Conservation (phyloP, 208 protist species). For the Herpetomonas tarakana region DNA sequence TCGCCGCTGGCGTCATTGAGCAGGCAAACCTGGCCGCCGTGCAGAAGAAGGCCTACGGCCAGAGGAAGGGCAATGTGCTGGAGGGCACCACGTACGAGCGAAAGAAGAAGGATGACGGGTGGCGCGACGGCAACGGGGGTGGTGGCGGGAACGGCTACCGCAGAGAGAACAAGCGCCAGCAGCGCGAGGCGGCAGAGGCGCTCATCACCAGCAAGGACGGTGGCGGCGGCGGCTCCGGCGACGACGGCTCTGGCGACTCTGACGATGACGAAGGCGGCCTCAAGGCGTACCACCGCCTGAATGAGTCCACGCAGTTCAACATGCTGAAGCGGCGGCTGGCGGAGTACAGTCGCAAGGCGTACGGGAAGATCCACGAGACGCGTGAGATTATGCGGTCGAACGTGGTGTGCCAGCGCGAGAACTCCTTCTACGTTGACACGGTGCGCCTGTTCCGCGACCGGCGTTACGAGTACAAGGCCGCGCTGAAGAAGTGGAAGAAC, state of each 20-base stretch:
- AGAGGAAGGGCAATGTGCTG: slow-evolving; percentile 88
- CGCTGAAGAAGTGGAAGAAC: slow-evolving; percentile 95
- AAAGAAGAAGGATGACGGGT: slow-evolving; percentile 47
- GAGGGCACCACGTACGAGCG: slow-evolving; percentile 86
- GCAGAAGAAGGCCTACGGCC: slow-evolving; percentile 91
- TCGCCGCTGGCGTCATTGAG: slow-evolving; percentile 75
- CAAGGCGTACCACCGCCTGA: slow-evolving; percentile 84
- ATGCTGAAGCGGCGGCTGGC: slow-evolving; percentile 95
- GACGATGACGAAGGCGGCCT: slow-evolving; percentile 48
- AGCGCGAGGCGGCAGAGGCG: slow-evolving; percentile 60
- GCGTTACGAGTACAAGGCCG: slow-evolving; percentile 99
- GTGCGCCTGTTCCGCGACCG: slow-evolving; percentile 99
- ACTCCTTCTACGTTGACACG: slow-evolving; percentile 99
- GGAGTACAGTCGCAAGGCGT: slow-evolving; percentile 96
- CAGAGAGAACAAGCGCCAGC: slow-evolving; percentile 52
- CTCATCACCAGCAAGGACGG: slow-evolving; percentile 42
- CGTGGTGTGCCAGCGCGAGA: slow-evolving; percentile 99
- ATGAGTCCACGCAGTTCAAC: slow-evolving; percentile 89
- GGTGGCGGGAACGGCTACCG: slow-evolving; percentile 48
- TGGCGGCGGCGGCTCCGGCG: slow-evolving; percentile 12
- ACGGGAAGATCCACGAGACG: slow-evolving; percentile 96
- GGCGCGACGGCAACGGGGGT: slow-evolving; percentile 7
- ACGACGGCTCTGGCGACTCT: slow-evolving; percentile 22
- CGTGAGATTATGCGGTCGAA: slow-evolving; percentile 85
- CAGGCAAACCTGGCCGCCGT: slow-evolving; percentile 83